phyloP scores from a whole-genome alignment of 2,329 filamentous ascomycete genomes.

The Bipolaris bicolor region DNA sequence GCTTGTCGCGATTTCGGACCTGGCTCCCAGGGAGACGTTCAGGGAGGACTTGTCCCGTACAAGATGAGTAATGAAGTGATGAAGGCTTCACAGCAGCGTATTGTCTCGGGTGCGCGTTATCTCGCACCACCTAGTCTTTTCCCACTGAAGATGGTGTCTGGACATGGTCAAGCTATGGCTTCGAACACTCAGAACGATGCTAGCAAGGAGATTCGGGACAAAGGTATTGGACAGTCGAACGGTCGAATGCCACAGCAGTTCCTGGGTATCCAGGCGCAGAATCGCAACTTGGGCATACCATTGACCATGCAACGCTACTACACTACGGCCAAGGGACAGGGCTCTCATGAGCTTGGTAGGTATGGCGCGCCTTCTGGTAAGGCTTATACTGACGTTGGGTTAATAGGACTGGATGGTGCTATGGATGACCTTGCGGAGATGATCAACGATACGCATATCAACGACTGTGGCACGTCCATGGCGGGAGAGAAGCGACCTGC shows the following conservation, averaged over 20 bases:
- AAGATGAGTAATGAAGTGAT: constrained; percentile 21
- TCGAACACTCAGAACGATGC: constrained; percentile 20
- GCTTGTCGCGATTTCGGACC: constrained; percentile 24
- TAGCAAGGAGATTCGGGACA: constrained; percentile 22
- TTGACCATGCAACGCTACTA: constrained; percentile 36
- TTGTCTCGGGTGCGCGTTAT: constrained; percentile 20
- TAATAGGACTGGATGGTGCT: constrained; percentile 47
- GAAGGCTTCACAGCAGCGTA: constrained; percentile 23
- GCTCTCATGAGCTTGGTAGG: constrained; percentile 12
- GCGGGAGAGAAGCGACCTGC: constrained; percentile 13
- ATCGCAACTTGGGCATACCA: constrained; percentile 29
- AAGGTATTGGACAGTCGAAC: constrained; percentile 20
- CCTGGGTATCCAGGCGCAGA: constrained; percentile 36
- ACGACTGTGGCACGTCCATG: constrained; percentile 17
- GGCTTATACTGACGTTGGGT: constrained; percentile 32
- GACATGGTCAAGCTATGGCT: constrained; percentile 14
- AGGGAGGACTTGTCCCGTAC: constrained; percentile 18
- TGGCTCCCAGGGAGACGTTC: constrained; percentile 16
- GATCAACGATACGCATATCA: constrained; percentile 25
- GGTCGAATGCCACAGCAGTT: constrained; percentile 25
- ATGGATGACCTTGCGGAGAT: constrained; percentile 48
- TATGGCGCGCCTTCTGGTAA: constrained; percentile 19
- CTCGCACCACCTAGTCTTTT: constrained; percentile 18
- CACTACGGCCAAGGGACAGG: constrained; percentile 31
- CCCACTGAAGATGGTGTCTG: constrained; percentile 18